Evolutionary conservation across 2,329 filamentous ascomycete genomes (phyloP), one percentile per base, ranked within the genome.

Genomic region (Penicillium sp.): DNA sequence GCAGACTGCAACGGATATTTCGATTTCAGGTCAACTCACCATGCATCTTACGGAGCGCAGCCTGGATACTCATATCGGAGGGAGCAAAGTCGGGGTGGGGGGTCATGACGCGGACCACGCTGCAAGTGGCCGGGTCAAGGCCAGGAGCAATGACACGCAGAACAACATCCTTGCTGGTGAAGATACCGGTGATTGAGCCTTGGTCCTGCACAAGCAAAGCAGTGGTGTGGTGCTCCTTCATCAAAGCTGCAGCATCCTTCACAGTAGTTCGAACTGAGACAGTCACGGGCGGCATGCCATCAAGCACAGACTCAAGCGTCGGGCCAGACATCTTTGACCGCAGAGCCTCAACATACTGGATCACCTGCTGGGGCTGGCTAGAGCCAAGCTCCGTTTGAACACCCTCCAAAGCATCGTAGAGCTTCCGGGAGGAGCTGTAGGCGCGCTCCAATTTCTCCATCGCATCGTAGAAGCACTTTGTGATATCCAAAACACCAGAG

Each of bases 381-480:
- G 93, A 90, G 42, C 95, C 95, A 35, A 99, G 83, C 76, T 99
- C 95, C 2, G 93, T 96, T 78, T 99, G 95, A 3, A 99, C 95
- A 75, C 95, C 95, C 78, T 99, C 95, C 57, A 99, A 81, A 33
- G 95, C 95, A 81, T 98, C 95, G 75, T 99, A 98, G 22, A 99
- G 84, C 78, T 97, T 96, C 66, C 95, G 87, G n/a, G 95, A 99
- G 16, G 95, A 98, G 64, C 91, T 92, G 76, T 99, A 99, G 50
- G 95, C 95, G 51, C 95, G 89, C 81, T 99, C 95, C 59, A 99
- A 81, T 82, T 99, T 99, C 82, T 99, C 95, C 95, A 99, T 99
- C 44, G 95, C 95, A 78, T 99, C 95, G 78, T 99, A 99, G 78
- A 99, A 99, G 79, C 95, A 99, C 79, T 98, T 99, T 56, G 95